Evolutionary conservation across 1,284 basidiomycete species (phyloP).

Genomic region (Prillingera fragicola): DNA sequence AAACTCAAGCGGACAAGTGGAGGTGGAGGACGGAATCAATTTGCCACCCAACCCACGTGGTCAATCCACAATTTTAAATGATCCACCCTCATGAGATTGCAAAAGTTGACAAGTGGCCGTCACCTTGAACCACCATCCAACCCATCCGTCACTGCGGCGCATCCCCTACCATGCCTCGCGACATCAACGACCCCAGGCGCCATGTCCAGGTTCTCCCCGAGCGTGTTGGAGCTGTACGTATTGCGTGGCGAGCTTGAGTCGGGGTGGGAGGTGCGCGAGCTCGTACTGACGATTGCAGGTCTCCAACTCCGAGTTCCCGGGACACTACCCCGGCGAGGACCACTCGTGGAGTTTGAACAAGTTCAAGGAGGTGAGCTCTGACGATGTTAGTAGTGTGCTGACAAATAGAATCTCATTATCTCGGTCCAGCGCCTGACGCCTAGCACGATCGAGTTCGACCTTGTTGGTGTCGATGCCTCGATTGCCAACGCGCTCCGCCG

Average conservation of each 20-base stretch:
- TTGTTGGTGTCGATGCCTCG: conserved; percentile 91
- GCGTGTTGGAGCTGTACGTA: conserved; percentile 56
- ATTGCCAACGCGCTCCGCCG: conserved; percentile 92
- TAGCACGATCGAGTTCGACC: conserved; percentile 84
- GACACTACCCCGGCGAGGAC: conserved; percentile 66
- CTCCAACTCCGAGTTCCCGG: conserved; percentile 18
- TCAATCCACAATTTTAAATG: no score
- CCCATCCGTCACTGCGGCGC: no score
- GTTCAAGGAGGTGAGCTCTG: conserved; percentile 62
- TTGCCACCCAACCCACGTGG: no score
- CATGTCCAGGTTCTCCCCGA: conserved; percentile 64
- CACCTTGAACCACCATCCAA: no score
- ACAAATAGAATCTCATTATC: conserved; percentile 62
- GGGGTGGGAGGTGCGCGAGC: not conserved
- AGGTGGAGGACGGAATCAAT: no score
- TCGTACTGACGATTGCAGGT: conserved; percentile 9
- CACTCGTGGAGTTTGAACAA: conserved; percentile 70
- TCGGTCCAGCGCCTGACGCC: conserved; percentile 72
- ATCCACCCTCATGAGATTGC: no score
- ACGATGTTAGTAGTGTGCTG: not conserved
- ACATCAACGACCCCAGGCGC: conserved; percentile 42
- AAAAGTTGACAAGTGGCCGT: no score
- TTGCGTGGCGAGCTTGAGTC: not conserved
- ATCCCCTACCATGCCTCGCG: conserved; percentile 16
- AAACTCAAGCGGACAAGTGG: no score